Base-by-base conservation (phyloP, 1,284 basidiomycete genomes). In the Meripilus lineatus region DNA sequence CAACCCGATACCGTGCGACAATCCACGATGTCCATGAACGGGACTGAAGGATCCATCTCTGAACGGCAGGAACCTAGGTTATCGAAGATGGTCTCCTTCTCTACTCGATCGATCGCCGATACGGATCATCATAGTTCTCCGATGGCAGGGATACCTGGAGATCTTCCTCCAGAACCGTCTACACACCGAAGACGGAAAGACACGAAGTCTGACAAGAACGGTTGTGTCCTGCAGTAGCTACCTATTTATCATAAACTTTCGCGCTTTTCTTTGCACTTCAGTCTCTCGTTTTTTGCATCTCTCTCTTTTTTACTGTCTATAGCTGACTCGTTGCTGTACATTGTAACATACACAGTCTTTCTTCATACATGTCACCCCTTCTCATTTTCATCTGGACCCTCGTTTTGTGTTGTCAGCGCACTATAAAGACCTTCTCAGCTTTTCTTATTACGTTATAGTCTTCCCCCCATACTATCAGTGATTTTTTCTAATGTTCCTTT, bases 1-100 rank as follows among this genome's bases (percentile, higher is more conserved):
- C 56, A 51, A 4, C 51, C 49, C 6, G 57, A 52, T 7, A 54
- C 55, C 6, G 45, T 49, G 14, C 54, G 50, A 5, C 51, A 49
- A 25, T 54, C 53, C n/a, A 39, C 42, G 10, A 49, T 50, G 15
- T 55, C 55, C 13, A 52, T 51, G 13, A 48, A 47, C 6, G 53
- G 54, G 36, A 51, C 51, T 5, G 54, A 53, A n/a, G 35, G 44
- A 6, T 56, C 46, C 32, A 50, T 49, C 5, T 50, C 46, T 3
- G 58, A 58, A 21, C 49, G 49, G 45, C 48, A 50, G 2, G 56
- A 58, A 20, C 47, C 44, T 10, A 44, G 59, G 34, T 45, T 63
- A 32, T 63, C 62, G 32, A 43, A 55, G 24, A 58, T 62, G 57
- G 61, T 60, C 11, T 58, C 56, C 2, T 60, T 57, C 49, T 62